Conservation (phyloP, 2,329 filamentous ascomycete species). For the Stagonosporopsis tanaceti region DNA sequence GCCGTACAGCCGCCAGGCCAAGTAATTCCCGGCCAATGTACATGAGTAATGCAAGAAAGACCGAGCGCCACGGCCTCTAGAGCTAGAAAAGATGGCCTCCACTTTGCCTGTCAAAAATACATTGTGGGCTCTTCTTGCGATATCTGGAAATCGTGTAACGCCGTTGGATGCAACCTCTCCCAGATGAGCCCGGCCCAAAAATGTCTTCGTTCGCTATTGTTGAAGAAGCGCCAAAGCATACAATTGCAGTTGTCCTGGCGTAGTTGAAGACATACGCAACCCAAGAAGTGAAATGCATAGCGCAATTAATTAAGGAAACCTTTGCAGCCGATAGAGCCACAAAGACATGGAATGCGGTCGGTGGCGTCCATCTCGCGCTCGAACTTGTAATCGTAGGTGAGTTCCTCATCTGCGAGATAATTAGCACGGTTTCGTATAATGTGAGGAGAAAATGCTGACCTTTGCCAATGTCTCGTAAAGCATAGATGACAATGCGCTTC, state of each 20-base stretch:
- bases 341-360: slow-evolving; percentile 96
- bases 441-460: slow-evolving; percentile 67
- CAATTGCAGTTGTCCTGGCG: slow-evolving; percentile 1
- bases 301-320: slow-evolving; percentile 88
- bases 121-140: slow-evolving; percentile 6
- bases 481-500: slow-evolving; percentile 99
- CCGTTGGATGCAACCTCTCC: slow-evolving; percentile 16
- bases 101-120: slow-evolving; percentile 11
- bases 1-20: neutral
- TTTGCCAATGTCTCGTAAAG: slow-evolving; percentile 89
- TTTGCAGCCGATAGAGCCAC: slow-evolving; percentile 95
- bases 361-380: slow-evolving; percentile 94
- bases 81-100: neutral
- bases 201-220: slow-evolving; percentile 5
- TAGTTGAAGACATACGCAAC: slow-evolving; percentile 5
- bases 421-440: slow-evolving; percentile 36
- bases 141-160: slow-evolving; percentile 15
- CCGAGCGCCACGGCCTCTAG: neutral
- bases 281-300: neutral
- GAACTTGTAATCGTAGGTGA: slow-evolving; percentile 99
- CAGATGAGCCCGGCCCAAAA: neutral
- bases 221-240: slow-evolving; percentile 16
- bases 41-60: slow-evolving; percentile 10
- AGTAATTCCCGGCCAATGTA: neutral
- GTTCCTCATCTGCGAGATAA: slow-evolving; percentile 80